Conservation (phyloP, 2,329 filamentous ascomycete genomes). For the Monosporascus sp. region DNA sequence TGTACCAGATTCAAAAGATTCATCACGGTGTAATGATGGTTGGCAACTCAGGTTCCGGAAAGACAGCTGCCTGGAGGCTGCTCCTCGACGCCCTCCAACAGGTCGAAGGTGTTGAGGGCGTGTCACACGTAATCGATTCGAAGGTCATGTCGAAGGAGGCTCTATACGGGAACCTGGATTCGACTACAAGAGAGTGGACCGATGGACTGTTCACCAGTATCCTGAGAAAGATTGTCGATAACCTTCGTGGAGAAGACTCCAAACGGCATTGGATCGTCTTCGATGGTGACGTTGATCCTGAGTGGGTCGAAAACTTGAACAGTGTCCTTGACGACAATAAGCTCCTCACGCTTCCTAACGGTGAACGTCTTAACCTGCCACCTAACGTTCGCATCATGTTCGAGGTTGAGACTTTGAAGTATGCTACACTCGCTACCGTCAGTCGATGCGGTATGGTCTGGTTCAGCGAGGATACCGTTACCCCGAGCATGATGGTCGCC, state of each 20-base stretch:
- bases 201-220: conserved; percentile 98
- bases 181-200: conserved; percentile 97
- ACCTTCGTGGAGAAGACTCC: conserved; percentile 90
- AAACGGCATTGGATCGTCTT: conserved; percentile 99
- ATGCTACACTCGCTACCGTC: conserved; percentile 96
- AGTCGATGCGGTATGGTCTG: conserved; percentile 99
- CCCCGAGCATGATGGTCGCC: conserved; percentile 82
- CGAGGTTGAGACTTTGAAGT: conserved; percentile 95
- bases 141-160: conserved; percentile 99
- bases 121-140: conserved; percentile 95
- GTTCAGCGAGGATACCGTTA: conserved; percentile 98
- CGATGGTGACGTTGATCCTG: conserved; percentile 96
- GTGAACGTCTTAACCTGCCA: conserved; percentile 92
- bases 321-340: conserved; percentile 99
- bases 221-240: conserved; percentile 96
- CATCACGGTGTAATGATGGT: conserved; percentile 99
- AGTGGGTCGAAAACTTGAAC: conserved; percentile 99
- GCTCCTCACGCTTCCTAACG: conserved; percentile 90
- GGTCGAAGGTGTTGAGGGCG: conserved; percentile 86
- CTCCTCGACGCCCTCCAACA: conserved; percentile 86
- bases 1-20: conserved; percentile 96
- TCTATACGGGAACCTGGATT: conserved; percentile 91
- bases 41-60: conserved; percentile 93
- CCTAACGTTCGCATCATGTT: conserved; percentile 99
- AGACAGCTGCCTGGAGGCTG: conserved; percentile 91